Base-by-base conservation (phyloP, 768 basidiomycete genomes). In the Agrocybe pediades region DNA sequence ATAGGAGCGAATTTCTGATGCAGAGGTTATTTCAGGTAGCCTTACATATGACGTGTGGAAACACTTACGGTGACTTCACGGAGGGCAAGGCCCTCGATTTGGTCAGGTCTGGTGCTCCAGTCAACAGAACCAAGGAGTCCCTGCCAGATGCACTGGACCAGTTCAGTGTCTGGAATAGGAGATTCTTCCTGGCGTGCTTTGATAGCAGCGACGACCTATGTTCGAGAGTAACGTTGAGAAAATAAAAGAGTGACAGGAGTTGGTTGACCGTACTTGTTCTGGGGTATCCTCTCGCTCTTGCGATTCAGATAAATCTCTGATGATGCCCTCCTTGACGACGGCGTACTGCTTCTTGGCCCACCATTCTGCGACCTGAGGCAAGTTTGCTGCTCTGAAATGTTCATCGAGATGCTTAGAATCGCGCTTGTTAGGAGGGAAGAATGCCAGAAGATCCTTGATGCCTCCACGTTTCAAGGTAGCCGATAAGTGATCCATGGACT, bases 61-160 rank as follows among this genome's bases (percentile, higher is more conserved):
- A 43, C 5, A 75, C 88, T 57, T 67, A 95, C 95, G 56, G 83
- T 84, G 56, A 96, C 85, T 81, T 95, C 93, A 55, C 88, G 87
- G 44, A 95, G 71, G n/a, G 89, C 91, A 48, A 91, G 83, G 30
- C 84, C 86, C 66, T 95, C 95, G 62, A 95, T 88, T 70, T 97
- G 95, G 68, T 98, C 95, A 11, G 94, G 83, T 46, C 92, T 84
- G 9, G 92, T 86, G 63, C 81, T 86, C 90, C 91, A 93, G 66
- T 98, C 95, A 24, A 97, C 79, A 30, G 86, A 85, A 17, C 84
- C 77, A 83, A 97, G 89, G 50, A 98, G 82, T 19, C 91, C 94
- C 63, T 88, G 85, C 95, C 95, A 99, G 68, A 96, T 86, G 74
- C 92, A 92, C 52, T 85, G 81, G 44, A 95, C 80, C 49, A 98